Conservation (phyloP, 1,284 basidiomycete species). For the Ceratobasidium sp. region DNA sequence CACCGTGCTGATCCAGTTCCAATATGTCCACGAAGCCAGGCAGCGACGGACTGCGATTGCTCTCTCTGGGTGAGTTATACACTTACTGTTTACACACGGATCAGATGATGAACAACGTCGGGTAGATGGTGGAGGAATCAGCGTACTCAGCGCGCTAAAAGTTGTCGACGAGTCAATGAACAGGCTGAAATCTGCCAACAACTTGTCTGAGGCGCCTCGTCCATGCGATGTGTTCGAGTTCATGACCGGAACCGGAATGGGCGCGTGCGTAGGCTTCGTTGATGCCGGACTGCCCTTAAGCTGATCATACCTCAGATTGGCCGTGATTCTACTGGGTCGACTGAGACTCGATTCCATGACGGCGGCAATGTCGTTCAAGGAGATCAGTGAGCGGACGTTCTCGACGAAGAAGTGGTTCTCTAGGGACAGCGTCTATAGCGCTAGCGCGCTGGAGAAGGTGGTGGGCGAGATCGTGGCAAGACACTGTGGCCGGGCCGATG, state of each 20-base stretch:
- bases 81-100: no score
- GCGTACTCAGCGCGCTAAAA: no score
- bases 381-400: slow-evolving; percentile 40
- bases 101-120: no score
- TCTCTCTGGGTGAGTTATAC: no score
- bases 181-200: no score
- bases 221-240: slow-evolving; percentile 54
- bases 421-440: neutral
- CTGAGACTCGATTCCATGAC: slow-evolving; percentile 51
- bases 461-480: neutral
- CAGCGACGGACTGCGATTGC: no score
- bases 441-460: neutral
- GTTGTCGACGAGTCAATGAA: no score
- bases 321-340: slow-evolving; percentile 53
- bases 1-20: no score
- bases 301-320: slow-evolving; percentile 49
- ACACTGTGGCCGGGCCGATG: neutral
- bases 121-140: no score
- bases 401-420: slow-evolving; percentile 13
- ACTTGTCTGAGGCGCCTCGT: neutral
- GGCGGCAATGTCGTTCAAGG: slow-evolving; percentile 50
- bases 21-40: no score
- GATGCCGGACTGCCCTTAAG: no score
- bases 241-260: slow-evolving; percentile 53
- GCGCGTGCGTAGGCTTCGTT: slow-evolving; percentile 31